phyloP scores from a whole-genome alignment of 2,329 filamentous ascomycete species.

The Tolypocladium capitatum region DNA sequence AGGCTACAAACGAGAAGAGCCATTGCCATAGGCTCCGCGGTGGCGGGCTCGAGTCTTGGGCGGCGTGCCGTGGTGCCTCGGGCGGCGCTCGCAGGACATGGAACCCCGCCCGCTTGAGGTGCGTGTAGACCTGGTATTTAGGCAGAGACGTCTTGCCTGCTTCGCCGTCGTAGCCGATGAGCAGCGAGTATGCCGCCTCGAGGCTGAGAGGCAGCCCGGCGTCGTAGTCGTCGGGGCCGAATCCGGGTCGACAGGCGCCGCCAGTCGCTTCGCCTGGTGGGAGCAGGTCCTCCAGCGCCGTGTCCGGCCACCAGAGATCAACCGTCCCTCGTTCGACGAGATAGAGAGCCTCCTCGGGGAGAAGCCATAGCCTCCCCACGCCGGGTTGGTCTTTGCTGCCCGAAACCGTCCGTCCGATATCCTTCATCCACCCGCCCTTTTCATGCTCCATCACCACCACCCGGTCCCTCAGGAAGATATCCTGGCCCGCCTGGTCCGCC shows the following conservation, averaged over 20 bases:
- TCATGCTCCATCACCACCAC: conserved; percentile 58
- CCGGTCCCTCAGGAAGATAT: conserved; percentile 25
- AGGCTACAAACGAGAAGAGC: conserved; percentile 35
- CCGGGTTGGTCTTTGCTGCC: conserved; percentile 41
- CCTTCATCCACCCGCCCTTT: conserved; percentile 59
- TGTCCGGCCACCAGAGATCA: conserved; percentile 71
- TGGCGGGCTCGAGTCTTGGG: conserved; percentile 5
- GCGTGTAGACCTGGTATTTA: conserved; percentile 77
- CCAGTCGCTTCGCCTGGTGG: conserved; percentile 16
- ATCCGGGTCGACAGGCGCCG: conserved; percentile 6
- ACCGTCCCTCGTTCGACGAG: conserved; percentile 76
- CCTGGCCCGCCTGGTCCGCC: conserved; percentile 15
- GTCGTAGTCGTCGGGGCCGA: conserved; percentile 33
- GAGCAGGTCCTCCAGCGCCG: conserved; percentile 35
- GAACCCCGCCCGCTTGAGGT: conserved; percentile 73
- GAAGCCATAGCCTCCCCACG: conserved; percentile 60
- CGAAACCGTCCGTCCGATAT: conserved; percentile 55
- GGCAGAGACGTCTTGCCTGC: conserved; percentile 53
- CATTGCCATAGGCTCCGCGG: conserved; percentile 31
- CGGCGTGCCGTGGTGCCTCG: conserved; percentile 1
- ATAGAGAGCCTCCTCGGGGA: conserved; percentile 87
- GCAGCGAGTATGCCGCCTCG: conserved; percentile 76
- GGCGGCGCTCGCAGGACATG: conserved; percentile 57
- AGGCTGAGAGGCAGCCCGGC: conserved; percentile 73
- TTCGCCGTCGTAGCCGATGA: conserved; percentile 58